A percentile compares a stretch with the other conserved stretches of the same genome.
These are phyloP conservation scores for Atalantia buxifolia DNA, from an alignment of 345 rosid species.

Conservation along the genomic window DNA sequence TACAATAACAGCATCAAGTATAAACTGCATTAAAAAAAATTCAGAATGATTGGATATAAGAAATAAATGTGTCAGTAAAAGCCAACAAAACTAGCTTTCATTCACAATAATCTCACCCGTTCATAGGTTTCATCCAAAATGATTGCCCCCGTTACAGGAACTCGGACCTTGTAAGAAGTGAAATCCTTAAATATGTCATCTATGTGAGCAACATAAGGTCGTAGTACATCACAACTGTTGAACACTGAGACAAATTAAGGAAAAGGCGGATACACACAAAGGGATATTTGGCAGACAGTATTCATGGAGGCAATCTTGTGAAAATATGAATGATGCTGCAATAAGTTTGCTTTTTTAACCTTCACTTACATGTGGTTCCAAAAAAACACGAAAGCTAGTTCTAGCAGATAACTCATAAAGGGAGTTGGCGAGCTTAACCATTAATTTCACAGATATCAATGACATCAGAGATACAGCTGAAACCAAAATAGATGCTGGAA, in stretches of 20 bases:
- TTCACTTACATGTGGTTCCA: neutral
- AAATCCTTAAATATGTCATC: constrained; percentile 96
- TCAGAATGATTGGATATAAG: neutral
- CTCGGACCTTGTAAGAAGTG: constrained; percentile 95
- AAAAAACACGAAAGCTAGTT: neutral
- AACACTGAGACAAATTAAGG: constrained; percentile 69
- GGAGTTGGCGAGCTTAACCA: neutral
- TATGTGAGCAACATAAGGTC: constrained; percentile 87
- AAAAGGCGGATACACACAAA: constrained; percentile 11
- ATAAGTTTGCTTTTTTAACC: neutral
- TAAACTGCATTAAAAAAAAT: neutral
- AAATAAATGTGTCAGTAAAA: neutral
- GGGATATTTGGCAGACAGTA: neutral
- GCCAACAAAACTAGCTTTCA: neutral
- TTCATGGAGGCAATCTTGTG: neutral
- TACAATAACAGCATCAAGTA: neutral
- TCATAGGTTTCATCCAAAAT: constrained; percentile 91
- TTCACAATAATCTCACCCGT: constrained; percentile 55
- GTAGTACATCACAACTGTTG: constrained; percentile 84
- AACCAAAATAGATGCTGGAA: constrained; percentile 1
- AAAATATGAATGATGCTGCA: neutral
- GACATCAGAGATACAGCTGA: constrained; percentile 1
- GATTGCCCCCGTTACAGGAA: constrained; percentile 97
- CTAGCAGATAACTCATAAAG: neutral
- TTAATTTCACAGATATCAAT: constrained; percentile 3